Evolutionary conservation across 805 yeast genomes (phyloP).

Genomic region (Candida multigemmis): DNA sequence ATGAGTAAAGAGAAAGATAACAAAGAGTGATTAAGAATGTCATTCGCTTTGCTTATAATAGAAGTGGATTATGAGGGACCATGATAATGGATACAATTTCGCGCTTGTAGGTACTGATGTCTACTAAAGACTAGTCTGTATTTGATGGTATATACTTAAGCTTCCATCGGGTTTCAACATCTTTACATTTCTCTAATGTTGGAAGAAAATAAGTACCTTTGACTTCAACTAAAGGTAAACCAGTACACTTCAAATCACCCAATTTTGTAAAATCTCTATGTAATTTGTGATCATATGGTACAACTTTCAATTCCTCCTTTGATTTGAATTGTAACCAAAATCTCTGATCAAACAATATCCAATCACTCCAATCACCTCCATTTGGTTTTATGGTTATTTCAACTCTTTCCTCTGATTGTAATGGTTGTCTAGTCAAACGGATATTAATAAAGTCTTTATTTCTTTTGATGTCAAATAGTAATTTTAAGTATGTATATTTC

Average conservation of each 20-base stretch:
- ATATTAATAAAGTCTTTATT: constrained; percentile 3
- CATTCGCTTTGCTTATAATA: too few relatives aligned
- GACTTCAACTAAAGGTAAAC: too few relatives aligned
- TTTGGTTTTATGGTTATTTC: constrained; percentile 1
- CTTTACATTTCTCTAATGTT: too few relatives aligned
- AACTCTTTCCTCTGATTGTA: constrained; percentile 6
- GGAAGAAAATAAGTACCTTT: too few relatives aligned
- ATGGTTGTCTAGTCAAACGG: constrained; percentile 13
- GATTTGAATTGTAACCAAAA: constrained; percentile 22
- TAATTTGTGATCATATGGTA: constrained; percentile 8
- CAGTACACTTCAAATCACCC: too few relatives aligned
- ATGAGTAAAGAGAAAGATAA: too few relatives aligned
- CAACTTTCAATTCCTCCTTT: constrained; percentile 3
- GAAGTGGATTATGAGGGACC: too few relatives aligned
- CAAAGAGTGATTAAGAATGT: too few relatives aligned
- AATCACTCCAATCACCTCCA: constrained; percentile 11
- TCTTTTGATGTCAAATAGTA: constrained; percentile 8
- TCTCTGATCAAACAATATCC: constrained; percentile 31
- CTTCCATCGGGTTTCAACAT: too few relatives aligned
- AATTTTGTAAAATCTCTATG: too few relatives aligned
- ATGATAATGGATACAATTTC: too few relatives aligned
- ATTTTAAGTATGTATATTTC: constrained; percentile 13
- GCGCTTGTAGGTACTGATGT: not conserved
- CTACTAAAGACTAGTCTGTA: not conserved
- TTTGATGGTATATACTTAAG: not conserved